Evolutionary conservation across 306 rosid species (phyloP), one percentile per base, ranked within the genome.

Genomic region (Begonia loranthoides): DNA sequence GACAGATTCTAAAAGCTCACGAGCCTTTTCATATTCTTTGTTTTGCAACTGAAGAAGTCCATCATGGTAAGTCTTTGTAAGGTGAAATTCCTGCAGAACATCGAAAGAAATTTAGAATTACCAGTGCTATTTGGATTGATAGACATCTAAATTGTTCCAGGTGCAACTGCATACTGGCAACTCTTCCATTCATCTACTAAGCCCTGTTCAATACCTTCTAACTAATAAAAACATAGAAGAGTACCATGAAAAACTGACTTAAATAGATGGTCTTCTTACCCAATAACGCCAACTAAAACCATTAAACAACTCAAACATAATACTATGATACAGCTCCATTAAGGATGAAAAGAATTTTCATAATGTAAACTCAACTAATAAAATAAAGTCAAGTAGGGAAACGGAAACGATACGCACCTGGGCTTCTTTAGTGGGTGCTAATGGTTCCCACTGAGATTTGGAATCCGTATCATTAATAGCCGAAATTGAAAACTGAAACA

Each of bases 351-450:
- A 10, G 22, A 55, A 49, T 24, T 39, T 13, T 9, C 36, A 41
- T 12, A 48, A 58, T 34, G 13, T 17, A 34, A 54, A 41, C 44
- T 49, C 17, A 34, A 45, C 36, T 28, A 5, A 57, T 49, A 47
- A 58, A 49, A 28, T 0, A 34, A 49, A 19, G 15, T 11, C 19
- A 33, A 51, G 48, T 43, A 17, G 54, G 51, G 58, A 46, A 52
- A 10, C n/a, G 47, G 47, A 43, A 43, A 43, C 15, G 47, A 43
- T 43, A 45, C 69, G 61, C 72, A 61, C 97, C 95, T 78, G 97
- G 24, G 95, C 95, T 74, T 90, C 97, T 78, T 90, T 85, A 45
- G 97, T 90, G 3, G 97, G 97, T 51, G 95, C 97, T 56, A 85
- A 69, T 17, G 95, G 97, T 59, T 90, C 87, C 97, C 97, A 90